Conservation (phyloP, 208 protist genomes). For the Novymonas esmeraldas region DNA sequence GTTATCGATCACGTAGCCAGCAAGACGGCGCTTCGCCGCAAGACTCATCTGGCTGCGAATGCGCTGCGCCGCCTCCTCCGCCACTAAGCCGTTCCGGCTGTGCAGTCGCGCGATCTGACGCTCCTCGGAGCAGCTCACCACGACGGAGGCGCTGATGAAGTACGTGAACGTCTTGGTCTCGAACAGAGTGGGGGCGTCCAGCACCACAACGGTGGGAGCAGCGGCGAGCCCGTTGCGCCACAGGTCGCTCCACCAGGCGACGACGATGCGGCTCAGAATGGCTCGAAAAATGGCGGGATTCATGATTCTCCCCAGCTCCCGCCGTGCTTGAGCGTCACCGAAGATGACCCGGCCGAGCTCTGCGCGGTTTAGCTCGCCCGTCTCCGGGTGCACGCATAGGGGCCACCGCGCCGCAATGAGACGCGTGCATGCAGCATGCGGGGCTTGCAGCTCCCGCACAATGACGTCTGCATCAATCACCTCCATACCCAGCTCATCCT, state of each 20-base stretch:
- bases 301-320: slow-evolving; percentile 75
- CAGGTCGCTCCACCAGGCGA: slow-evolving; percentile 62
- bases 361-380: slow-evolving; percentile 68
- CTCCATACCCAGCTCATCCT: slow-evolving; percentile 47
- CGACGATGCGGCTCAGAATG: slow-evolving; percentile 57
- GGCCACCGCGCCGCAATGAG: slow-evolving; percentile 78
- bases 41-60: slow-evolving; percentile 84
- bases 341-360: slow-evolving; percentile 83
- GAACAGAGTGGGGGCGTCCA: slow-evolving; percentile 89
- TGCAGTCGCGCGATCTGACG: slow-evolving; percentile 68
- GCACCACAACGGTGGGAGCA: slow-evolving; percentile 53
- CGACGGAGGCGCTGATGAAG: slow-evolving; percentile 67
- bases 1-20: slow-evolving; percentile 83
- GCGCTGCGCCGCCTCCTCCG: slow-evolving; percentile 58
- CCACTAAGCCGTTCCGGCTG: slow-evolving; percentile 49
- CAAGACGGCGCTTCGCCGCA: slow-evolving; percentile 56
- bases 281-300: slow-evolving; percentile 75
- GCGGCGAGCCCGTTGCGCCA: slow-evolving; percentile 15
- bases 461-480: slow-evolving; percentile 87
- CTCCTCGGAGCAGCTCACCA: slow-evolving; percentile 69
- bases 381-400: slow-evolving; percentile 55
- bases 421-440: slow-evolving; percentile 54
- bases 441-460: slow-evolving; percentile 77
- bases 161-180: slow-evolving; percentile 81
- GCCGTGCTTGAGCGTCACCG: slow-evolving; percentile 51